Evolutionary conservation across 495 filamentous ascomycete genomes (phyloP), one percentile per base, ranked within the genome.

Genomic region (Oidiodendron maius): DNA sequence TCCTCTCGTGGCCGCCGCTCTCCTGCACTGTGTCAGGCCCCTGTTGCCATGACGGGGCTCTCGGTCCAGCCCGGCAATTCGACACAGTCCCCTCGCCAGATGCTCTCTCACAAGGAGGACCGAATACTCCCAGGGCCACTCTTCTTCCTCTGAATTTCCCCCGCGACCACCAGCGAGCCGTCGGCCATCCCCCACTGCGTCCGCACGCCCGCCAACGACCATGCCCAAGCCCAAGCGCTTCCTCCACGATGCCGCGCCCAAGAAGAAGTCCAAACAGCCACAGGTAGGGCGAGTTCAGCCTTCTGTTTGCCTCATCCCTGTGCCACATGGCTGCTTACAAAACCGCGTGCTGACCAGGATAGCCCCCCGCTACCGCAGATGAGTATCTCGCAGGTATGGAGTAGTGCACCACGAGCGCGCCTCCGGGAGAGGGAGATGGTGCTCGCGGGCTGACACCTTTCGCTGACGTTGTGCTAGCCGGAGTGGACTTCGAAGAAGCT

Each of bases 401-500:
- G n/a, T n/a, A n/a, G n/a, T n/a, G n/a, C n/a, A n/a, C n/a, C n/a
- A n/a, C n/a, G n/a, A n/a, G n/a, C n/a, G n/a, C n/a, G n/a, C n/a
- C n/a, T n/a, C n/a, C n/a, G n/a, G n/a, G n/a, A n/a, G n/a, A n/a
- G n/a, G n/a, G n/a, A n/a, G n/a, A n/a, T n/a, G n/a, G n/a, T n/a
- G n/a, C n/a, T n/a, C n/a, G n/a, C n/a, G n/a, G n/a, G n/a, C n/a
- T n/a, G 22, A 46, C 28, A 3, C 9, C 5, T 17, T 26, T 43
- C 28, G 40, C 40, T 58, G 20, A 46, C 35, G 20, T 23, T 30
- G 37, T 11, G 45, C 15, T 40, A 81, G 77, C 71, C n/a, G 83
- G 82, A 20, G 83, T 86, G 23, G 75, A 80, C 39, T 67, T 78
- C 30, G 83, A 87, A 66, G 78, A 84, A 61, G 75, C 76, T 3